phyloP scores from a whole-genome alignment of 2,329 filamentous ascomycete species.

The Kalaharituber pfeilii region DNA sequence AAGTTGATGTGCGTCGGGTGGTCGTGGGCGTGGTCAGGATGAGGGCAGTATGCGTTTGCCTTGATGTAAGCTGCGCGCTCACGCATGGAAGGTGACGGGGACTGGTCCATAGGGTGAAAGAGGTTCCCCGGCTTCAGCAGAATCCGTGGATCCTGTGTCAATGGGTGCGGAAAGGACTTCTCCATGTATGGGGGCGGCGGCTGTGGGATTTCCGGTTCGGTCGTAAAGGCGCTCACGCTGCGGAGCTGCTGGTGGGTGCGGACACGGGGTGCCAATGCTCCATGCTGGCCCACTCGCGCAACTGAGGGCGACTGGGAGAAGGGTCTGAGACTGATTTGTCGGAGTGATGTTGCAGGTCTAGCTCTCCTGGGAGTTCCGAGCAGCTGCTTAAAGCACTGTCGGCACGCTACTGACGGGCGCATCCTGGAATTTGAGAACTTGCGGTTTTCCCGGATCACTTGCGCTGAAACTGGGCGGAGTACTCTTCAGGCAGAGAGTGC shows the following conservation, averaged over 20 bases:
- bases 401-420: background rate
- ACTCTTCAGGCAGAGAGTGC: too few species aligned
- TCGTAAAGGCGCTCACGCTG: conserved; percentile 9
- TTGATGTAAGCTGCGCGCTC: conserved; percentile 78
- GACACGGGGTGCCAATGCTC: conserved; percentile 4
- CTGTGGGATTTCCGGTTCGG: conserved; percentile 6
- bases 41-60: conserved; percentile 83
- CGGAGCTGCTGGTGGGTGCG: conserved; percentile 9
- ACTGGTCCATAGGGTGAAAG: conserved; percentile 81
- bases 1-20: conserved; percentile 63
- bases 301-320: background rate
- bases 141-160: conserved; percentile 5
- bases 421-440: background rate
- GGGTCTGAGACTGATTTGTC: background rate
- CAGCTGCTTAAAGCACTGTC: background rate
- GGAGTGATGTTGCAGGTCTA: background rate
- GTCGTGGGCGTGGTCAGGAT: conserved; percentile 63
- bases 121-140: conserved; percentile 59
- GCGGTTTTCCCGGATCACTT: too few species aligned
- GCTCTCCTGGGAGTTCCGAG: background rate
- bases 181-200: conserved; percentile 3
- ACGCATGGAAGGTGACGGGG: conserved; percentile 75
- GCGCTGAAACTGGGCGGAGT: too few species aligned
- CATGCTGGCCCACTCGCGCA: conserved; percentile 5
- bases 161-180: conserved; percentile 5